Evolutionary conservation across 2,329 filamentous ascomycete species (phyloP), one percentile per base, ranked within the genome.

Genomic region (Penicillium janthinellum): DNA sequence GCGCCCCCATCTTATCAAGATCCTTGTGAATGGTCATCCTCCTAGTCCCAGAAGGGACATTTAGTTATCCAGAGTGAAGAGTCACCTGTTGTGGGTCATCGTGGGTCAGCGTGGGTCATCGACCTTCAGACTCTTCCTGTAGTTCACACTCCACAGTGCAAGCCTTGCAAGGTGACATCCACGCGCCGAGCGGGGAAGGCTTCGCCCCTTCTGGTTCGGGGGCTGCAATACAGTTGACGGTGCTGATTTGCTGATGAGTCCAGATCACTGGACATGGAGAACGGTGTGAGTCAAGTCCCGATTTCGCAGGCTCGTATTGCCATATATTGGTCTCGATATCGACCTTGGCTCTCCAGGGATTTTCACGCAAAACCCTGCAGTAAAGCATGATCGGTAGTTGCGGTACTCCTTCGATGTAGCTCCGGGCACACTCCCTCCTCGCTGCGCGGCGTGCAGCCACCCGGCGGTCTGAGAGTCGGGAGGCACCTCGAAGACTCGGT

Each of bases 1-100:
- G 41, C 15, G 35, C 25, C 4, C 42, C 28, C 41, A 41, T 49
- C 54, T 60, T 55, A 62, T 58, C 62, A 39, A 41, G 42, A 60
- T 31, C 31, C 8, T 42, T 7, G 15, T 53, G 14, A 4, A 35
- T n/a, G 2, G 42, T 37, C 52, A 35, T 25, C 39, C 4, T 54
- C 39, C 56, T 54, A 59, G 51, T 52, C 53, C 56, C 31, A 48
- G 15, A 53, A 42, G 25, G 37, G 37, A 20, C 12, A 12, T n/a
- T 44, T 20, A 20, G 20, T 20, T 44, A 41, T 44, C 11, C n/a
- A 7, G n/a, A 47, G 45, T 38, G 45, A 37, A 7, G n/a, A 47
- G 45, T 38, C 51, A 37, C 39, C 20, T 22, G 14, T 15, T n/a
- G 45, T 45, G 48, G 39, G 55, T 51, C 48, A 48, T 52, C 31